Base-by-base conservation (phyloP, 495 filamentous ascomycete genomes). In the Penicillium taxi region DNA sequence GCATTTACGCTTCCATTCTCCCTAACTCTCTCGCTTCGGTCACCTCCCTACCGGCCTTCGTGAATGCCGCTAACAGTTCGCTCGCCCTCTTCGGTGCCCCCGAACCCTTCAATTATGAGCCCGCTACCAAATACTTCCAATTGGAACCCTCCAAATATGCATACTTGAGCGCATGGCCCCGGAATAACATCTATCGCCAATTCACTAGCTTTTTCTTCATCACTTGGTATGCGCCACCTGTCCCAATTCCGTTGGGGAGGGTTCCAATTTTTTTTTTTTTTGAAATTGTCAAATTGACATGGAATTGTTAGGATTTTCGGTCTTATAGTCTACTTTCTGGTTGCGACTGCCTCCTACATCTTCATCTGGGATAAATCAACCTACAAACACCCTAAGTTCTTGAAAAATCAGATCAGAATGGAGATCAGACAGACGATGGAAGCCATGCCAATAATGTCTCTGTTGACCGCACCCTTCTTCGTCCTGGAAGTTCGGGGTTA, bases 291-390 rank as follows among this genome's bases (percentile, higher is more conserved):
- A 17, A 23, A 52, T 38, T 44, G 34, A 53, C 33, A 8, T 2
- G 16, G 16, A 9, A 31, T 3, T 11, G 18, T 26, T 33, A 94
- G 88, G 81, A 54, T 94, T 48, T 93, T 91, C 50, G 87, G 90
- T 39, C 58, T 86, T 18, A 44, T 86, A 26, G 62, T 88, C 44
- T 96, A 96, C 70, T 94, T 89, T 59, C 42, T 84, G 43, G 86
- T 81, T 55, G 80, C 90, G 13, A 72, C 80, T 25, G 68, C 94
- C 18, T 94, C 87, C 20, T 96, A 94, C 68, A 39, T 81, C 50
- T 90, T 94, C 72, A 68, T 96, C 64, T 96, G 94, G 72, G 89
- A 96, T 64, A 87, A 96, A 57, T 72, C 76, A 13, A 90, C 84
- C 45, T 78, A 86, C 66, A 69, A 83, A 8, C 91, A 96, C 57